Evolutionary conservation across 768 basidiomycete species (phyloP), one percentile per base, ranked within the genome.

Genomic region (Amanita phalloides): DNA sequence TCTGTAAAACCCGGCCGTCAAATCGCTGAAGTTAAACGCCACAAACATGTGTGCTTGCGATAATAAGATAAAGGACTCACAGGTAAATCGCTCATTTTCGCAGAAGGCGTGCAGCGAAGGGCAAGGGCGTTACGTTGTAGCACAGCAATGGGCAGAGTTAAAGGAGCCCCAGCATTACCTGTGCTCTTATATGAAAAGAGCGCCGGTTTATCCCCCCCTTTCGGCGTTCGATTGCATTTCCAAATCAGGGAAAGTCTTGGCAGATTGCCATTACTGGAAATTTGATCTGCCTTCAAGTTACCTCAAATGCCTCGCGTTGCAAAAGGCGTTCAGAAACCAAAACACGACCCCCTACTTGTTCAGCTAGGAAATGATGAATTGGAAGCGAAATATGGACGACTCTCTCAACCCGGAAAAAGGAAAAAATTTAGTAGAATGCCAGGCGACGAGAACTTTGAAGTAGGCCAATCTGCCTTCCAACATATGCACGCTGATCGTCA

Each of bases 271-370:
- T 47, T 49, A 4, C 23, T 2, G 23, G 23, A 25, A 25, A 25
- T 25, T 25, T 2, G 23, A 25, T 25, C 23, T 25, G 23, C 23
- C 23, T 17, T 17, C 17, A 17, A 17, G 17, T 17, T 17, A 17
- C 17, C 17, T 17, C 57, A 51, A 55, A 90, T 90, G 88, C 88
- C 88, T 55, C 77, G 84, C 56, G 67, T 73, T 4, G 66, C 70
- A 54, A 83, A 77, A 64, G 58, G 73, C 4, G 57, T 71, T 9
- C 69, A 69, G 48, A 88, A 82, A 57, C 64, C 74, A 17, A 73
- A 90, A 61, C 94, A 91, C 69, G 93, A 92, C 60, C 93, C 94
- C 37, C 77, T 98, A 28, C 82, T 86, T 59, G 72, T 84, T 25
- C 89, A 96, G 67, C 76, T 98, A 50, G 75, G 80, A 49, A 81